Base-by-base conservation (phyloP, 2,329 filamentous ascomycete genomes). In the Pyrenophora tritici-repentis region DNA sequence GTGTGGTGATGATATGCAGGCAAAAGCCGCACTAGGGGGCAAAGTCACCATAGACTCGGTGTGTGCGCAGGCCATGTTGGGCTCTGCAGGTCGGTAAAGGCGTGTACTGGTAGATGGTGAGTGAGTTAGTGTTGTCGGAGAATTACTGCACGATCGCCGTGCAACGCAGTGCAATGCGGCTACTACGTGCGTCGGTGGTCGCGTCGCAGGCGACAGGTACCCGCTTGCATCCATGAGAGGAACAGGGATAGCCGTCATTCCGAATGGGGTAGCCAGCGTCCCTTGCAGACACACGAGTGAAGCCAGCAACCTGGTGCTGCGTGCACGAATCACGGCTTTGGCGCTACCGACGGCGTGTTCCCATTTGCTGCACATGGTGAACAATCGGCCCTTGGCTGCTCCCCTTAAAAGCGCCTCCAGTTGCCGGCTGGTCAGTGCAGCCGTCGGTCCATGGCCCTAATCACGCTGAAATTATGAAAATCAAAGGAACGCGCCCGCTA, bases 401-500 rank as follows among this genome's bases (percentile, higher is more conserved):
- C 31, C 62, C 61, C 59, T 57, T 58, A 62, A 58, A 51, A 42
- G 34, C 32, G 60, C 51, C 53, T 40, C 48, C 46, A 44, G 20
- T 22, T 39, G 45, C 40, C 49, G 33, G 46, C 46, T 52, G 56
- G 58, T 39, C 58, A 38, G 54, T 63, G 59, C 62, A 50, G 46
- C 47, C 59, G 51, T 47, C 53, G 42, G 52, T 57, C 54, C 33
- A 62, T 42, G 59, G 53, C 31, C 41, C 58, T 48, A 59, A 59
- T 53, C 58, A 59, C 53, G 56, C 50, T 56, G 47, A 53, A 46
- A 53, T 60, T 59, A 57, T 53, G 50, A 44, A 47, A 56, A 50
- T 52, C 53, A 43, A 35, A 51, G 22, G 40, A 36, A 46, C 48
- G 59, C 58, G 60, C 61, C 60, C 53, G 48, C 55, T 46, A 40